Base-by-base conservation (phyloP, 306 rosid genomes). In the Gastrolobium villosum region DNA sequence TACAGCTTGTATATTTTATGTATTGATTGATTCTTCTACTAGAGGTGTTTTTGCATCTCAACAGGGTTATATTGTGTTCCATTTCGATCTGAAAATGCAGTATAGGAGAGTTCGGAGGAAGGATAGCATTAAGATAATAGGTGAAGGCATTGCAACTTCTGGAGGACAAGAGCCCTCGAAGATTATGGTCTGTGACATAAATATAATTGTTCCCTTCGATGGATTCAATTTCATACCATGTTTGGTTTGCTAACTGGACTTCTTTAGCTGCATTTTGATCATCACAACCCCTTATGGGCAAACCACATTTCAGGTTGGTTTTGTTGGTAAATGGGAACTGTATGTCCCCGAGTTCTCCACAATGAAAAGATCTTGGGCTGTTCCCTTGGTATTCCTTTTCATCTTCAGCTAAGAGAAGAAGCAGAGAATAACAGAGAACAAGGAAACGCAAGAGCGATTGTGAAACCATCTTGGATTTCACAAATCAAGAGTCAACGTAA, bases 341-440 rank as follows among this genome's bases (percentile, higher is more conserved):
- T 3, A 44, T 7, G 4, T 5, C 13, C 20, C 40, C 37, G 1
- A 43, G 31, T 2, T 34, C 1, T 5, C 60, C 41, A 26, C 75
- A 44, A 1, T 2, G 2, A 44, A 77, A 34, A 30, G 65, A 32
- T 2, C 3, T 5, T 10, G 35, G 46, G 5, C 62, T 14, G 2
- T 60, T 60, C 15, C 37, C 9, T 61, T 35, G 28, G 45, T 35
- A 36, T 61, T 61, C 6, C 45, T 36, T 61, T 61, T 6, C 67
- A 35, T 35, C 41, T 34, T 32, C 36, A 1, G 75, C 81, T 4
- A 52, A 34, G 68, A 32, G 59, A 55, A 37, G 60, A 48, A 56
- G 46, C 31, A 55, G 40, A 31, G 37, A 56, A 32, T 2, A 55
- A 3, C 37, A 53, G 52, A 60, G 49, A 66, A 77, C 36, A 41